Evolutionary conservation across 2,329 filamentous ascomycete genomes (phyloP).

Genomic region (Neonectria punicea): DNA sequence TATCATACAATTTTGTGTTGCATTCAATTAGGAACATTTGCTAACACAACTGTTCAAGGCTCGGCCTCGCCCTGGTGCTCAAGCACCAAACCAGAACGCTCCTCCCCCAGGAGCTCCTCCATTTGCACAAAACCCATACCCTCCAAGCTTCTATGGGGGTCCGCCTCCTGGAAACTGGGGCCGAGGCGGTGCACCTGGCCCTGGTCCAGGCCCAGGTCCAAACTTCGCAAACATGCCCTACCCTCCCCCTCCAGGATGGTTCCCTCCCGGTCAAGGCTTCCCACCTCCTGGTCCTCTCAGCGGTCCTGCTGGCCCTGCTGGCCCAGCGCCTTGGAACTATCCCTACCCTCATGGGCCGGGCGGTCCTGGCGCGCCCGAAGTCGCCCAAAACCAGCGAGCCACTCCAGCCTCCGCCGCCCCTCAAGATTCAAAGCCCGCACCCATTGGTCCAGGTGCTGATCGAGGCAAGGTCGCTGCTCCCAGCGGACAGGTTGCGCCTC

Average conservation of each 20-base stretch:
- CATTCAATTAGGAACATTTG: conserved; percentile 32
- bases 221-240: conserved; percentile 82
- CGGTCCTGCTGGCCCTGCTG: conserved; percentile 71
- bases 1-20: conserved; percentile 16
- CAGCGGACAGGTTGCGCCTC: conserved; percentile 56
- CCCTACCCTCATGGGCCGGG: conserved; percentile 69
- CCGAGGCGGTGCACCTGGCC: conserved; percentile 63
- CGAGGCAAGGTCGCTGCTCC: conserved; percentile 60
- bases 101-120: conserved; percentile 50
- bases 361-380: conserved; percentile 64
- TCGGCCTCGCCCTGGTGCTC: conserved; percentile 52
- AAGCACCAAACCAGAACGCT: conserved; percentile 46
- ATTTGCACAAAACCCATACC: conserved; percentile 58
- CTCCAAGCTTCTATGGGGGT: conserved; percentile 59
- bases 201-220: conserved; percentile 67
- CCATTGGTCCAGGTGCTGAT: conserved; percentile 62
- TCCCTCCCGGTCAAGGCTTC: conserved; percentile 80
- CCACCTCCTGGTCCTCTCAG: conserved; percentile 65
- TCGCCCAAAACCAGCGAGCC: conserved; percentile 64
- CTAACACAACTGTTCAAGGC: conserved; percentile 48
- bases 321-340: conserved; percentile 68
- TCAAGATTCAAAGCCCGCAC: conserved; percentile 58
- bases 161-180: conserved; percentile 67
- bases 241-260: conserved; percentile 82
- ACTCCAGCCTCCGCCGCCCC: conserved; percentile 56